Evolutionary conservation across 305 asterid genomes (phyloP).

Genomic region (Striga hermonthica): DNA sequence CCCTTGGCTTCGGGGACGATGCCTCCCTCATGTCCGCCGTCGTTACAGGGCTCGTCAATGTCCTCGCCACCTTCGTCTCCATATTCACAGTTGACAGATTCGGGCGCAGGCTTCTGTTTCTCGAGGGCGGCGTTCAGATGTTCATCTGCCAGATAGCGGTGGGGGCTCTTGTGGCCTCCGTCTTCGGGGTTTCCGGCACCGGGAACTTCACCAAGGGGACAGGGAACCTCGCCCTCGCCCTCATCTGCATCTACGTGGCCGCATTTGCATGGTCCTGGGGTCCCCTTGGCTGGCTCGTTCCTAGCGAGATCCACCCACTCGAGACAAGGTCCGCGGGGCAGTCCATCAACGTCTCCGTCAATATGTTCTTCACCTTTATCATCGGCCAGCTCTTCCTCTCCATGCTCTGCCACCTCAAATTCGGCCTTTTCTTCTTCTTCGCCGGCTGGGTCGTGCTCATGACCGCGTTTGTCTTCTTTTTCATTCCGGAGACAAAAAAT

Average conservation of each 20-base stretch:
- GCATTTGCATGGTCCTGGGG: constrained; percentile 64
- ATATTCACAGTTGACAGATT: constrained; percentile 53
- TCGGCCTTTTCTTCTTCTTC: constrained; percentile 37
- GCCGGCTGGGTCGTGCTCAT: constrained; percentile 31
- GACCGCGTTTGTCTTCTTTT: constrained; percentile 33
- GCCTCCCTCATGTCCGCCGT: constrained; percentile 54
- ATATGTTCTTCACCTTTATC: constrained; percentile 49
- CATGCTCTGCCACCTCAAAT: constrained; percentile 42
- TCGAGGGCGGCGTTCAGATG: constrained; percentile 62
- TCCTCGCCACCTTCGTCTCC: constrained; percentile 41
- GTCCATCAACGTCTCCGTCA: constrained; percentile 34
- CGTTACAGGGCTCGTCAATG: constrained; percentile 55
- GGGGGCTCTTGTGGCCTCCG: constrained; percentile 1
- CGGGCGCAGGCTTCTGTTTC: constrained; percentile 54
- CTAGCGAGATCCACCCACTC: constrained; percentile 54
- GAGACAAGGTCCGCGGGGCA: constrained; percentile 47
- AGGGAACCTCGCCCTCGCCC: constrained; percentile 20
- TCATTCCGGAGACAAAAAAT: constrained; percentile 36
- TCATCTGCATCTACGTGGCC: constrained; percentile 37
- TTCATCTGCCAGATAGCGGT: constrained; percentile 45
- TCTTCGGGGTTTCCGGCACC: constrained; percentile 5
- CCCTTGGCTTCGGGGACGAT: constrained; percentile 49
- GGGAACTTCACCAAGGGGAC: not conserved
- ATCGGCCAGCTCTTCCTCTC: constrained; percentile 47
- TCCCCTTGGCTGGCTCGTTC: constrained; percentile 50